Conservation (phyloP, 2,329 filamentous ascomycete genomes). For the Rasamsonia emersonii region DNA sequence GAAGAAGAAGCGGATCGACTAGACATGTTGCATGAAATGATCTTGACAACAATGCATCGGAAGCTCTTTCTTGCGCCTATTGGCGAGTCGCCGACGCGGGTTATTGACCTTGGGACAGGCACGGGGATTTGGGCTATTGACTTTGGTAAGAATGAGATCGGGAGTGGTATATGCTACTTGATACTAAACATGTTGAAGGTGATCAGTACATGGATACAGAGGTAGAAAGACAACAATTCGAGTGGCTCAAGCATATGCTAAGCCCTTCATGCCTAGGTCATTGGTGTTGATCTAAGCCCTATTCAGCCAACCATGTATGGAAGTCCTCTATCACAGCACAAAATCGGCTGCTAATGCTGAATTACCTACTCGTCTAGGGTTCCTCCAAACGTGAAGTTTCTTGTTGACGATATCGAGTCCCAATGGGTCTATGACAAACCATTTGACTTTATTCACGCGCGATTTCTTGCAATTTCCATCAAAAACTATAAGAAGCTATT, state of each 20-base stretch:
- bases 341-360: background rate
- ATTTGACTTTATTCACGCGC: constrained; percentile 14
- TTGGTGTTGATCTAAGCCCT: constrained; percentile 1
- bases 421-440: constrained; percentile 10
- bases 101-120: constrained; percentile 5
- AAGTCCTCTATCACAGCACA: background rate
- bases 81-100: background rate
- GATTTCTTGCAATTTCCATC: constrained; percentile 7
- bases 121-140: constrained; percentile 5
- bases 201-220: background rate
- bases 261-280: background rate
- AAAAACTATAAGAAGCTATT: constrained; percentile 6
- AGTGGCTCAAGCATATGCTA: background rate
- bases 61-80: constrained; percentile 4
- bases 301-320: background rate
- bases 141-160: constrained; percentile 1
- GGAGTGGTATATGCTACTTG: background rate
- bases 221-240: background rate
- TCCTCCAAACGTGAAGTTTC: constrained; percentile 13
- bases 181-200: background rate
- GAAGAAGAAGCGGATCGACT: constrained; percentile 2
- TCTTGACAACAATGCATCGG: constrained; percentile 1
- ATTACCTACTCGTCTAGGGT: constrained; percentile 5
- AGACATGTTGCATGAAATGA: constrained; percentile 6
- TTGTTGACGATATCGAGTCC: constrained; percentile 11